Evolutionary conservation across 352 stramenopile genomes (phyloP), one percentile per base, ranked within the genome.

Genomic region (Saprolegnia diclina): DNA sequence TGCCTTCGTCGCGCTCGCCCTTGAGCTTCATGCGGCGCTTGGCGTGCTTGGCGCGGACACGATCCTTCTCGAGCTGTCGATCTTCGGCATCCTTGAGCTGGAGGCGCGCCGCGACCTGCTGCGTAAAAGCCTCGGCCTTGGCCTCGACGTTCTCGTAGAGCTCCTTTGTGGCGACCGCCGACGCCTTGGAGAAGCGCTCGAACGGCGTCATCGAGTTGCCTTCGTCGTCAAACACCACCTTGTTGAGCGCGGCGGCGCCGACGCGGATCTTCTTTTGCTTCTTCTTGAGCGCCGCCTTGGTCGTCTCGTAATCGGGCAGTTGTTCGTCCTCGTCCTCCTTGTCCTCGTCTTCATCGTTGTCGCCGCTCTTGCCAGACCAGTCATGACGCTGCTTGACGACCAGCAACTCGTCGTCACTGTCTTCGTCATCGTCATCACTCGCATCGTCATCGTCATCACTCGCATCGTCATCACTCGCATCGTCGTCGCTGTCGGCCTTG

Each of bases 191-290:
- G 42, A 95, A 74, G 29, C 78, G 73, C 63, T 94, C 87, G 0
- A 87, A 76, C 37, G 87, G 74, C 48, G 71, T 83, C 67, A 85
- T 72, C 50, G 77, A 78, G 71, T 96, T 93, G 67, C 94, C 95
- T 32, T 98, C 92, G 38, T 98, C 94, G 76, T 98, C 90, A 71
- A 98, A 98, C 63, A 97, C 83, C 64, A 97, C 83, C 73, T 94
- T 97, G 63, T 90, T 87, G 32, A 76, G 76, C 67, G 85, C 83
- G 45, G 87, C 81, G 38, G 76, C 79, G 79, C 97, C 71, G 37
- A 86, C 74, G 56, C 88, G 77, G 73, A 93, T 78, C 82, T 97
- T 78, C 82, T 97, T 64, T 72, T 93, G 80, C 65, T 91, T 85
- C 29, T 80, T 74, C 73, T 91, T 89, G 71, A 97, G 94, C 67